Evolutionary conservation across 257 asterid species (phyloP), one percentile per base, ranked within the genome.

Genomic region (Fraxinus americana): DNA sequence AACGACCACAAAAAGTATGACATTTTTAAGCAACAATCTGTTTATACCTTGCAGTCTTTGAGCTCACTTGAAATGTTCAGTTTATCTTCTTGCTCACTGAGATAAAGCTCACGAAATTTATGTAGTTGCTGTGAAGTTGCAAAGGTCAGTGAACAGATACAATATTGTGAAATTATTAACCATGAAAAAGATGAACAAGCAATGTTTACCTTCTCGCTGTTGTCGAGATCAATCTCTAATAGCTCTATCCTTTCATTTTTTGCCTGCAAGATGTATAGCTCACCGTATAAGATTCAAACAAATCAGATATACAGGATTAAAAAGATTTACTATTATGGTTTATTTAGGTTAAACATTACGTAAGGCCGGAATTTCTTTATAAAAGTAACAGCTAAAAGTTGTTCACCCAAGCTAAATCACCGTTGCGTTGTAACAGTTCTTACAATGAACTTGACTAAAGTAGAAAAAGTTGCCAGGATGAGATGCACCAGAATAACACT

Each of bases 221-320:
- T 70, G 70, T 43, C 82, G 48, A 93, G 87, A 83, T 91, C 94
- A 79, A 74, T 84, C 91, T 93, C 94, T 70, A 90, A 78, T 76
- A 90, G 93, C 70, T 91, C 98, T 39, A 91, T 89, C 89, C 90
- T 93, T 84, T 86, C 94, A 75, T 38, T 79, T 81, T 87, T 90
- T 23, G 90, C 98, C 98, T 93, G 92, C 86, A 85, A 80, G 78
- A 82, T 70, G 70, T 4, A 35, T 32, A 67, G 29, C 72, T 81
- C 74, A 38, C 17, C 21, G 19, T 57, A 23, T 13, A 67, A 72
- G 75, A 43, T 11, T 75, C 9, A 39, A 73, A 78, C 70, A 70
- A 54, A 71, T 27, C 36, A 74, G 5, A 78, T 17, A 10, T 54
- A 71, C 38, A 41, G 23, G 65, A 30, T 63, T 52, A 84, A 67